Conservation (phyloP, 2,329 filamentous ascomycete genomes). For the Xenoacremonium recifei region DNA sequence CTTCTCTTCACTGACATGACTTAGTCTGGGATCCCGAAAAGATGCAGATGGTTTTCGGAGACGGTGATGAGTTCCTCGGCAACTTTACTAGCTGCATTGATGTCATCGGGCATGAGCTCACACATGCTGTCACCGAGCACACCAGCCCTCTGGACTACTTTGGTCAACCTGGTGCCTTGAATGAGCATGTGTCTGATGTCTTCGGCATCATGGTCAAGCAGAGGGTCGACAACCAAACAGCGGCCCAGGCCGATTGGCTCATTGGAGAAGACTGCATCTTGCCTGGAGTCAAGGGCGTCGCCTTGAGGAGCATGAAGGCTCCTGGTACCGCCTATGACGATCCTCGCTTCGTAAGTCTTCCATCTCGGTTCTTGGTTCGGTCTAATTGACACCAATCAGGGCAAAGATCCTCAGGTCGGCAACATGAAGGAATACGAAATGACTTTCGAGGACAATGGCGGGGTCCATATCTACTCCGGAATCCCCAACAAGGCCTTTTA, state of each 20-base stretch:
- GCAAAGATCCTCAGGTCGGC: slow-evolving; percentile 52
- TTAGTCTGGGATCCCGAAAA: slow-evolving; percentile 48
- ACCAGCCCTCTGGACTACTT: slow-evolving; percentile 49
- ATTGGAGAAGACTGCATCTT: slow-evolving; percentile 53
- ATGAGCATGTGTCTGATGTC: slow-evolving; percentile 56
- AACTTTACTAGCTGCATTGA: slow-evolving; percentile 53
- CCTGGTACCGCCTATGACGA: slow-evolving; percentile 54
- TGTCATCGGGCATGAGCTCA: slow-evolving; percentile 57
- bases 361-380: background rate
- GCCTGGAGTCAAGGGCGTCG: slow-evolving; percentile 49
- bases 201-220: slow-evolving; percentile 60
- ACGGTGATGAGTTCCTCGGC: slow-evolving; percentile 50
- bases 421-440: slow-evolving; percentile 44
- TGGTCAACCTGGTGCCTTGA: slow-evolving; percentile 53
- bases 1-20: background rate
- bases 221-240: slow-evolving; percentile 42
- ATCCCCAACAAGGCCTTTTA: slow-evolving; percentile 60
- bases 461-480: slow-evolving; percentile 55
- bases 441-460: slow-evolving; percentile 47
- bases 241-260: slow-evolving; percentile 51
- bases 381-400: slow-evolving; percentile 26
- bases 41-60: slow-evolving; percentile 55
- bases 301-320: slow-evolving; percentile 53
- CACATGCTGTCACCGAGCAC: slow-evolving; percentile 53
- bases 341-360: slow-evolving; percentile 44